phyloP scores from a whole-genome alignment of 1,284 basidiomycete genomes.

The Ceratobasidium theobromae region DNA sequence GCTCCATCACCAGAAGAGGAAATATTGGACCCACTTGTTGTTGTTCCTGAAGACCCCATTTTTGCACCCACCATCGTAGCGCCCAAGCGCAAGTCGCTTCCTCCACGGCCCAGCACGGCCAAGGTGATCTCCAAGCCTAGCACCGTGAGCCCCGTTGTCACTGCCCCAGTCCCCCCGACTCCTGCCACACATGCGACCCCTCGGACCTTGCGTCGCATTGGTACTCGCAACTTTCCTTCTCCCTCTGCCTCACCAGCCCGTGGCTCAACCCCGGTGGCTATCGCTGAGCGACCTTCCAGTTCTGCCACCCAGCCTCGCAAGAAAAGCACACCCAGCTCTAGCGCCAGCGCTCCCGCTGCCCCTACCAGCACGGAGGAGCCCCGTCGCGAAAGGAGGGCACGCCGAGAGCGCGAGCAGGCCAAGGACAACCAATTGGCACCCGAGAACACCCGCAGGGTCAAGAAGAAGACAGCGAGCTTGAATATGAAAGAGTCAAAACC shows the following conservation, averaged over 20 bases:
- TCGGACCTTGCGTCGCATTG: conserved; percentile 19
- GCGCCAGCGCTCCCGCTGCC: neutral
- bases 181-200: neutral
- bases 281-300: neutral
- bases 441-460: neutral
- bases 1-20: conserved; percentile 28
- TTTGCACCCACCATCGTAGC: conserved; percentile 17
- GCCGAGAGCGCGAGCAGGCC: conserved; percentile 12
- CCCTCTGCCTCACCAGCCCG: neutral
- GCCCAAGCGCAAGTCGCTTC: neutral
- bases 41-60: conserved; percentile 24
- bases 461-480: neutral
- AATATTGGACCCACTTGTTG: conserved; percentile 29
- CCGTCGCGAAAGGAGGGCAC: conserved; percentile 12
- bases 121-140: neutral
- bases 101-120: neutral
- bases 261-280: too few species aligned
- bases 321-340: neutral
- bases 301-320: conserved; percentile 7
- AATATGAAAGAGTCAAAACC: conserved; percentile 2
- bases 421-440: neutral
- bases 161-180: conserved; percentile 1
- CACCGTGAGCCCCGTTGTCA: too few species aligned
- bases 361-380: neutral
- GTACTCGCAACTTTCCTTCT: conserved; percentile 21